Conservation (phyloP, 2,329 filamentous ascomycete genomes). For the Penicillium sp. region DNA sequence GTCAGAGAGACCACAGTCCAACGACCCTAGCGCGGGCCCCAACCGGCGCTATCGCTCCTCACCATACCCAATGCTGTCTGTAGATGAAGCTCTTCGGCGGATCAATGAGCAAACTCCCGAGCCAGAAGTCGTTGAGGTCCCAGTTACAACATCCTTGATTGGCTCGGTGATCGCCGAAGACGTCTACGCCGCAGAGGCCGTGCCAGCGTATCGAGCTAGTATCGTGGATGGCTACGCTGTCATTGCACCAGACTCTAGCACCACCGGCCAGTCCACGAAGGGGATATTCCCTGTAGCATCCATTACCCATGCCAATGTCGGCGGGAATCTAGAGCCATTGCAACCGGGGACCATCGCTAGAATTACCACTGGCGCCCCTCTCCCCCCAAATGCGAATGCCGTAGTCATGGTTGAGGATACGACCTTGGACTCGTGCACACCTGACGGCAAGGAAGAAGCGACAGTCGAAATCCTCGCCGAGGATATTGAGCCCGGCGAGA, state of each 20-base stretch:
- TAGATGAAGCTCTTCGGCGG: slow-evolving; percentile 73
- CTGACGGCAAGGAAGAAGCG: slow-evolving; percentile 79
- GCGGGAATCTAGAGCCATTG: slow-evolving; percentile 61
- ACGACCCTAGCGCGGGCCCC: slow-evolving; percentile 60
- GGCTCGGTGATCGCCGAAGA: slow-evolving; percentile 81
- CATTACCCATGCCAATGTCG: slow-evolving; percentile 79
- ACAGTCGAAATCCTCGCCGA: slow-evolving; percentile 83
- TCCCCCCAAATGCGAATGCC: slow-evolving; percentile 83
- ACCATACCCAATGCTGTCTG: slow-evolving; percentile 87
- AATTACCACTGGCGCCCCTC: slow-evolving; percentile 90
- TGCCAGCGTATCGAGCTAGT: slow-evolving; percentile 91
- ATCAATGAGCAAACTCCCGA: slow-evolving; percentile 72
- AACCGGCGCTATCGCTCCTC: slow-evolving; percentile 76
- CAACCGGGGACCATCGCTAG: slow-evolving; percentile 75
- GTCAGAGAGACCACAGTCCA: slow-evolving; percentile 57
- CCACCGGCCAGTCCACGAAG: slow-evolving; percentile 61
- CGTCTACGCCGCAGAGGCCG: slow-evolving; percentile 74
- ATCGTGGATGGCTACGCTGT: slow-evolving; percentile 97
- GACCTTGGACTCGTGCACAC: slow-evolving; percentile 68
- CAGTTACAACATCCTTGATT: slow-evolving; percentile 66
- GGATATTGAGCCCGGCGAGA: slow-evolving; percentile 74
- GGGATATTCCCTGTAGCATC: slow-evolving; percentile 83
- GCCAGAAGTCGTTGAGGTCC: slow-evolving; percentile 56
- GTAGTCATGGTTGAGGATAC: slow-evolving; percentile 99
- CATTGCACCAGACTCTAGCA: slow-evolving; percentile 54